Evolutionary conservation across 345 rosid species (phyloP).

Genomic region (Murraya koenigii): DNA sequence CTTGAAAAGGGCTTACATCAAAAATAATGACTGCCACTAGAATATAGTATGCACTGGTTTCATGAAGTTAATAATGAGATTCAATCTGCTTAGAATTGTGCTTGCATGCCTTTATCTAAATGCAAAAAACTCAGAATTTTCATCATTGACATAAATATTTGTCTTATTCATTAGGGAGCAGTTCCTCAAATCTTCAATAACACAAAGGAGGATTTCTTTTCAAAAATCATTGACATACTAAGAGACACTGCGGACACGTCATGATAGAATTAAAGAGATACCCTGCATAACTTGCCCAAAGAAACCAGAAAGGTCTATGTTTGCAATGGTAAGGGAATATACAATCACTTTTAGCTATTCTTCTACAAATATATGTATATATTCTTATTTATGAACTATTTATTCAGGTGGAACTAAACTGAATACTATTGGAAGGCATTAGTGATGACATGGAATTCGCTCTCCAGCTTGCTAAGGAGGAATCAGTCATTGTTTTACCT

Average conservation of each 20-base stretch:
- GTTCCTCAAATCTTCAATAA: slow-evolving; percentile 46
- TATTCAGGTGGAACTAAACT: slow-evolving; percentile 42
- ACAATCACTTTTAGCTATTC: too few species aligned
- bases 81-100: background rate
- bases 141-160: too few species aligned
- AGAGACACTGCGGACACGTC: slow-evolving; percentile 37
- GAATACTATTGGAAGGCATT: slow-evolving; percentile 37
- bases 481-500: slow-evolving; percentile 50
- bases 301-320: slow-evolving; percentile 53
- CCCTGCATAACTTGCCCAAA: slow-evolving; percentile 43
- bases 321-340: slow-evolving; percentile 38
- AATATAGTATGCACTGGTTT: too few species aligned
- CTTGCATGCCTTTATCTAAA: too few species aligned
- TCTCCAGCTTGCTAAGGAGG: slow-evolving; percentile 59
- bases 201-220: slow-evolving; percentile 42
- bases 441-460: slow-evolving; percentile 61
- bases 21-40: too few species aligned
- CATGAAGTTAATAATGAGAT: too few species aligned
- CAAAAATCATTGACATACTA: slow-evolving; percentile 17
- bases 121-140: too few species aligned
- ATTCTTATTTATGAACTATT: background rate
- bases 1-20: too few species aligned
- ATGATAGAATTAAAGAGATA: slow-evolving; percentile 38
- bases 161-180: slow-evolving; percentile 31
- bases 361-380: too few species aligned